These are phyloP conservation scores for Aspergillus sp. DNA, from an alignment of 2,329 filamentous ascomycete genomes.

Conservation along the genomic window DNA sequence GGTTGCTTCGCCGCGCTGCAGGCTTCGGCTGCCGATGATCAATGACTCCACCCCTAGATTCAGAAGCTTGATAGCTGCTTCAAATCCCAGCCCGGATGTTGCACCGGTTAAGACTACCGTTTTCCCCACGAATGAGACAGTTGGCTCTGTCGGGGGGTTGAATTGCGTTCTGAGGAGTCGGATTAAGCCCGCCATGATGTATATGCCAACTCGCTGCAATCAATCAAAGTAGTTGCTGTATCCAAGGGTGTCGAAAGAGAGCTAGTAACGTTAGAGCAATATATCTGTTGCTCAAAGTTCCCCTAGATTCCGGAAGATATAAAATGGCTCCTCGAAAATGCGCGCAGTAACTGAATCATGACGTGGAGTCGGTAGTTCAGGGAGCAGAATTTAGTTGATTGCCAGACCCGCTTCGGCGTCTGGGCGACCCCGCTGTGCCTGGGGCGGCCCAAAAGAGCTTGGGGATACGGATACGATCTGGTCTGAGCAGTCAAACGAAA, in stretches of 20 bases:
- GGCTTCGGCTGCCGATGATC: constrained; percentile 49
- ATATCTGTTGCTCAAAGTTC: background rate
- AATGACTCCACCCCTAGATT: constrained; percentile 43
- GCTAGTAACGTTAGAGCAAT: background rate
- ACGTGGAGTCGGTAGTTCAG: constrained; percentile 2
- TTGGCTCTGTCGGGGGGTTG: constrained; percentile 38
- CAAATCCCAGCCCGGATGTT: constrained; percentile 52
- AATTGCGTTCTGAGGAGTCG: constrained; percentile 33
- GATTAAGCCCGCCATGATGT: constrained; percentile 29
- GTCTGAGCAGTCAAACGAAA: background rate
- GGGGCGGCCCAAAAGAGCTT: constrained; percentile 2
- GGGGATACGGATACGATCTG: background rate
- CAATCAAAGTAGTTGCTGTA: background rate
- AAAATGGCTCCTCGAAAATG: background rate
- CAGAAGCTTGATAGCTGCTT: constrained; percentile 51
- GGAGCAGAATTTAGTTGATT: constrained; percentile 4
- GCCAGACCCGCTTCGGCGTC: constrained; percentile 12
- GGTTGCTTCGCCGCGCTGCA: constrained; percentile 43
- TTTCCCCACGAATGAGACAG: constrained; percentile 44
- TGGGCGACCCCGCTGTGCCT: constrained; percentile 15
- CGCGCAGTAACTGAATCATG: background rate
- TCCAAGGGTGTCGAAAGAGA: background rate
- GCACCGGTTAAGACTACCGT: constrained; percentile 53
- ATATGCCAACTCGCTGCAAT: background rate
- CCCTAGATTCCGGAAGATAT: background rate